These are phyloP conservation scores for Microcos paniculata DNA, from an alignment of 345 rosid species.

Conservation along the genomic window DNA sequence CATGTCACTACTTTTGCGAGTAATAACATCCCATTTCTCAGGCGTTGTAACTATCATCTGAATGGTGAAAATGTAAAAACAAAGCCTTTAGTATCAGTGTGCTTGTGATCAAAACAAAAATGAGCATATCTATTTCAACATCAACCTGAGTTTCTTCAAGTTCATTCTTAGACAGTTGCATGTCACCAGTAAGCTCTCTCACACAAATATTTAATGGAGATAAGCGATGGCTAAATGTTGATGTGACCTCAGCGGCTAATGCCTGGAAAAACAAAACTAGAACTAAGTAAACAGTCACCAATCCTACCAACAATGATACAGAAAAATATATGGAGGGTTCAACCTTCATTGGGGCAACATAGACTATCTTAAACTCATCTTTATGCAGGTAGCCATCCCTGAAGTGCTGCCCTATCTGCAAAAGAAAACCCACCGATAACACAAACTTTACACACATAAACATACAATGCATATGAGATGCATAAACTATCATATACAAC, in stretches of 20 bases:
- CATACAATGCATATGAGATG: background rate
- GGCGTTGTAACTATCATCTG: constrained; percentile 99
- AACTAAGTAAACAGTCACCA: constrained; percentile 15
- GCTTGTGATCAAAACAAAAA: constrained; percentile 11
- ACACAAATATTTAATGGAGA: constrained; percentile 88
- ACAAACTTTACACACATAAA: background rate
- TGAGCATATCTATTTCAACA: constrained; percentile 13
- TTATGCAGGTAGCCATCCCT: constrained; percentile 93
- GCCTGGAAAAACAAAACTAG: constrained; percentile 50
- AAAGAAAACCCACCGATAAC: constrained; percentile 16
- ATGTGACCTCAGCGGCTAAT: constrained; percentile 94
- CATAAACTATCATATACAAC: constrained; percentile 5
- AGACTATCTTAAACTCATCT: constrained; percentile 93
- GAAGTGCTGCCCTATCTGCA: constrained; percentile 93
- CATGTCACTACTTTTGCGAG: constrained; percentile 99
- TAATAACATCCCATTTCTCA: constrained; percentile 99
- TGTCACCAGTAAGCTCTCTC: constrained; percentile 98
- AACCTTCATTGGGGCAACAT: constrained; percentile 99
- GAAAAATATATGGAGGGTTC: background rate
- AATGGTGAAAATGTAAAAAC: constrained; percentile 24
- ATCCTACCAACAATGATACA: background rate
- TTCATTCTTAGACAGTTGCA: constrained; percentile 92
- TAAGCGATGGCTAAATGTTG: constrained; percentile 86
- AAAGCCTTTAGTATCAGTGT: constrained; percentile 19
- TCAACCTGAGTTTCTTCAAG: constrained; percentile 94